A percentile compares a stretch with the other conserved stretches of the same genome.
Conservation (phyloP, 2,329 filamentous ascomycete species). For the Hypoxylon sp. region DNA sequence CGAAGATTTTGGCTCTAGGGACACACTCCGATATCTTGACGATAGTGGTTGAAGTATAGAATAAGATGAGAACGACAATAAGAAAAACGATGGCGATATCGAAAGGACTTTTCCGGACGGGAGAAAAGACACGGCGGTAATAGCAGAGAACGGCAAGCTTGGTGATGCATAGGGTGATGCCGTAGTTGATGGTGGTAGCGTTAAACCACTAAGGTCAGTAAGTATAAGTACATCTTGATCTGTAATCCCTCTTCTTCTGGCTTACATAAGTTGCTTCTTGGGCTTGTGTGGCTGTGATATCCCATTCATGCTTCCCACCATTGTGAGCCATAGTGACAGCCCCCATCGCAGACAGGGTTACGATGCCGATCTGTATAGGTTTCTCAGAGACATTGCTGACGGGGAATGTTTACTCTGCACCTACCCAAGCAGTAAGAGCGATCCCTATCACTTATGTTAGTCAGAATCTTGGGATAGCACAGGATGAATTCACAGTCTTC, state of each 20-base stretch:
- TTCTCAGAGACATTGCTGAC: neutral
- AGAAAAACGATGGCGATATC: constrained; percentile 42
- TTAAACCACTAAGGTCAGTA: constrained; percentile 43
- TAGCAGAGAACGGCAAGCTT: constrained; percentile 44
- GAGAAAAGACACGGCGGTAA: constrained; percentile 47
- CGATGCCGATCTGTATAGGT: constrained; percentile 29
- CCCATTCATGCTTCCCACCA: constrained; percentile 42
- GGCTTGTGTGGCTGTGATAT: constrained; percentile 32
- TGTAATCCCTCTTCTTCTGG: neutral
- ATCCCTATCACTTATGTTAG: constrained; percentile 25
- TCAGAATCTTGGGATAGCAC: neutral
- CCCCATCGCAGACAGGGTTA: constrained; percentile 23
- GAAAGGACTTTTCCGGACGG: constrained; percentile 36
- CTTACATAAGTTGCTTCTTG: constrained; percentile 38
- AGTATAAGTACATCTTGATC: too few relatives aligned
- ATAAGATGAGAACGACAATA: constrained; percentile 29
- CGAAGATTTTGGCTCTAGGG: constrained; percentile 39
- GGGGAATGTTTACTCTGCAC: neutral
- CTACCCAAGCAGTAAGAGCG: constrained; percentile 26
- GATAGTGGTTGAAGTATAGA: constrained; percentile 38
- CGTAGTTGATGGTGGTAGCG: constrained; percentile 39
- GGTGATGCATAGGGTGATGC: constrained; percentile 40
- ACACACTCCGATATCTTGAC: constrained; percentile 45
- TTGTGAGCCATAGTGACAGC: constrained; percentile 37
- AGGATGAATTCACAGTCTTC: constrained; percentile 39